Evolutionary conservation across 2,329 filamentous ascomycete species (phyloP), one percentile per base, ranked within the genome.

Genomic region (Arthrobotrys megalospora): DNA sequence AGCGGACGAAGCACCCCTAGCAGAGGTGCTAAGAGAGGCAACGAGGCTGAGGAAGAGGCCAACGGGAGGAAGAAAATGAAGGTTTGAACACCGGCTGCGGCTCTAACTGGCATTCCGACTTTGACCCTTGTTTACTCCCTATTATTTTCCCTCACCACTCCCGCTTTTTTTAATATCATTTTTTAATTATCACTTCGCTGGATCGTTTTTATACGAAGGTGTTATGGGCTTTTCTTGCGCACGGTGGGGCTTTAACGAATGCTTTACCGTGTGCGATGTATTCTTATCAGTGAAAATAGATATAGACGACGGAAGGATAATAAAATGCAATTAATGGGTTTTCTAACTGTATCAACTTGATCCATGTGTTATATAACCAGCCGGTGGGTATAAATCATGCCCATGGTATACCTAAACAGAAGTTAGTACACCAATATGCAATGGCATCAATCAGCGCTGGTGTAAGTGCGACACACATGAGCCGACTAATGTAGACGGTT

Each of bases 1-100:
- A 78, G 75, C 38, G 75, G 75, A 28, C 43, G 75, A 47, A 78
- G 75, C 60, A 78, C 75, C 10, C 75, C 75, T 41, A 78, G 75
- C 47, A 55, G 75, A 24, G 75, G 52, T 24, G 60, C 67, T 8
- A 78, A 78, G 43, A 52, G 75, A 24, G 43, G 55, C 24, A 67
- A 68, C 10, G 75, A 72, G 12, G 62, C 34, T 14, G 75, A 72
- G n/a, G 67, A 71, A n/a, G 67, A 67, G n/a, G 75, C 21, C 7
- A 70, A 66, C 21, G 75, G 67, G 3, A 67, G 75, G 47, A 78
- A 78, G 32, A 78, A 78, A 12, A 16, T 67, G 14, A 78, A 78
- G 36, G 67, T 78, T 19, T 70, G 21, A 70, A 48, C 36, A 6
- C 36, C 36, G 2, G 36, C 12, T 38, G 6, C 12, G 36, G 36